A percentile compares a stretch with the other conserved stretches of the same genome.
Conservation (phyloP, 768 basidiomycete genomes). For the Serendipita sp. region DNA sequence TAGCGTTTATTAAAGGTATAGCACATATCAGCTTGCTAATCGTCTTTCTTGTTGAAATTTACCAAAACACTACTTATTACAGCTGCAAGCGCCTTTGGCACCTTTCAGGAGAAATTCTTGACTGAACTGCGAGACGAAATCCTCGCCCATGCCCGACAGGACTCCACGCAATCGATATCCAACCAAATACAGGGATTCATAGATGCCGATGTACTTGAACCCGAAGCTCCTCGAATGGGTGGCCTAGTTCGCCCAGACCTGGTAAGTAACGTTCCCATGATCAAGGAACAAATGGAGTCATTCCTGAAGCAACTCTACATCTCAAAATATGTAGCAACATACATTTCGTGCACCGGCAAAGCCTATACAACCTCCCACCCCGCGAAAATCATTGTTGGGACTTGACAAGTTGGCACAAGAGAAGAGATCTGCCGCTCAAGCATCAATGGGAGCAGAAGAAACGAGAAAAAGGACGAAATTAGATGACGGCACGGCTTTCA, state of each 20-base stretch:
- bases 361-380: slow-evolving; percentile 59
- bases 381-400: slow-evolving; percentile 65
- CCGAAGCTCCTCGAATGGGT: slow-evolving; percentile 59
- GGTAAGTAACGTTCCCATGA: slow-evolving; percentile 22
- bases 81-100: slow-evolving; percentile 73
- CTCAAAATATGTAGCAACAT: slow-evolving; percentile 39
- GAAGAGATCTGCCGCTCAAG: slow-evolving; percentile 49
- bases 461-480: slow-evolving; percentile 52
- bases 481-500: slow-evolving; percentile 61
- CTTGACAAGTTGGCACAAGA: slow-evolving; percentile 78
- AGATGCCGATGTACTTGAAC: slow-evolving; percentile 69
- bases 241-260: slow-evolving; percentile 56
- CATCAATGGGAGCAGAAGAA: slow-evolving; percentile 27
- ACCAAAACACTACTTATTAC: not conserved
- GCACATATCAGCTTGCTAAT: not conserved
- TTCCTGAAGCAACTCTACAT: not conserved
- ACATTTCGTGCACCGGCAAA: slow-evolving; percentile 63
- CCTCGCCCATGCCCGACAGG: slow-evolving; percentile 49
- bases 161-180: slow-evolving; percentile 28
- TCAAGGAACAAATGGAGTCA: slow-evolving; percentile 9
- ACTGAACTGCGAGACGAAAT: slow-evolving; percentile 68
- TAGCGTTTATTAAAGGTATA: slow-evolving; percentile 54
- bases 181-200: slow-evolving; percentile 58
- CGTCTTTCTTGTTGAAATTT: slow-evolving; percentile 6
- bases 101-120: slow-evolving; percentile 66